These are phyloP conservation scores for Sungouiozyma ichnusensis DNA, from an alignment of 805 yeast species.

Conservation along the genomic window DNA sequence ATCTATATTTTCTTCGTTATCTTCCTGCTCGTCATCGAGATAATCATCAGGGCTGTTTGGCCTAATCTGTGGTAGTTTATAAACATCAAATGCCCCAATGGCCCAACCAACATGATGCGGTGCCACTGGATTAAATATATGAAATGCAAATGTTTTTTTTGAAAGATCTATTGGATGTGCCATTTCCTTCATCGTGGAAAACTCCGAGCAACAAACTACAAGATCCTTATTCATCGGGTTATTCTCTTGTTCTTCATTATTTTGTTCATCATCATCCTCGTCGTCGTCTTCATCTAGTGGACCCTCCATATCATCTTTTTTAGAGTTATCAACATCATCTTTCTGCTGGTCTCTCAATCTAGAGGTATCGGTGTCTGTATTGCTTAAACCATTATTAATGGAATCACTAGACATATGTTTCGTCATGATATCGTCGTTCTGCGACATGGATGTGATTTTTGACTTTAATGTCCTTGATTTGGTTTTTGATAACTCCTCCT, in stretches of 20 bases:
- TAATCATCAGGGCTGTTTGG: slow-evolving; percentile 7
- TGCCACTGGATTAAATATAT: slow-evolving; percentile 71
- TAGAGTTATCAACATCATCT: slow-evolving; percentile 2
- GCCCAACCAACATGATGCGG: slow-evolving; percentile 96
- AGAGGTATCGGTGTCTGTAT: slow-evolving; percentile 5
- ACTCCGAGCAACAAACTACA: slow-evolving; percentile 61
- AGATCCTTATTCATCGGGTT: slow-evolving; percentile 36
- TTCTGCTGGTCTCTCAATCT: too few relatives aligned
- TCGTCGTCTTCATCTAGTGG: slow-evolving; percentile 27
- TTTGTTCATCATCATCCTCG: slow-evolving; percentile 22
- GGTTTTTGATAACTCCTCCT: slow-evolving; percentile 5
- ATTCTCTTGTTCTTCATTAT: slow-evolving; percentile 22
- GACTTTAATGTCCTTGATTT: background rate
- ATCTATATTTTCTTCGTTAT: slow-evolving; percentile 8
- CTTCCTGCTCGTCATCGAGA: slow-evolving; percentile 28
- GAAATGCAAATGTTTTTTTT: slow-evolving; percentile 65
- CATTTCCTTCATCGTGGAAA: slow-evolving; percentile 50
- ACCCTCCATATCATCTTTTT: slow-evolving; percentile 10
- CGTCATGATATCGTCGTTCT: background rate
- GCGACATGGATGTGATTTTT: background rate
- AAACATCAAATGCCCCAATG: slow-evolving; percentile 71
- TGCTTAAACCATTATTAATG: background rate
- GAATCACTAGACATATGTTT: background rate
- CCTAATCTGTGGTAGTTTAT: slow-evolving; percentile 23
- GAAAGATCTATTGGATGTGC: slow-evolving; percentile 68